A percentile compares a stretch with the other conserved stretches of the same genome.
Evolutionary conservation across 2,329 filamentous ascomycete species (phyloP).

Genomic region (Nemania sp.): DNA sequence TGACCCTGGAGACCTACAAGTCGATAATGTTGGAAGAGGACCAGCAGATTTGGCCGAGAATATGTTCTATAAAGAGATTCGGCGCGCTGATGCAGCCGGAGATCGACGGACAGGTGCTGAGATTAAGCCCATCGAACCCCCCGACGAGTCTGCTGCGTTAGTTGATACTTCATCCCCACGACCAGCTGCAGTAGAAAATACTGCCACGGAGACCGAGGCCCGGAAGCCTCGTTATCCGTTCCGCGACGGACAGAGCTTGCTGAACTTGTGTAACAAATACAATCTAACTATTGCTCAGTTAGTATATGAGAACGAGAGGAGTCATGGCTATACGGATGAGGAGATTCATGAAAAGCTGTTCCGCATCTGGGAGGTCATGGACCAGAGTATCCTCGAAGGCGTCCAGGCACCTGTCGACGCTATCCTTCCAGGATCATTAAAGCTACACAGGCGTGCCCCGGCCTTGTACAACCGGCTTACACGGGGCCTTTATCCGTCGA

Average conservation of each 20-base stretch:
- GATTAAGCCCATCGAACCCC: conserved; percentile 42
- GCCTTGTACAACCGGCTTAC: conserved; percentile 50
- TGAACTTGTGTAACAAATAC: conserved; percentile 52
- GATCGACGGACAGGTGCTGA: conserved; percentile 50
- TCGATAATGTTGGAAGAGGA: conserved; percentile 37
- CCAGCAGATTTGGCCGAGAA: conserved; percentile 55
- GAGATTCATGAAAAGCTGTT: conserved; percentile 52
- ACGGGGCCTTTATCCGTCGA: conserved; percentile 49
- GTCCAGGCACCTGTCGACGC: conserved; percentile 49
- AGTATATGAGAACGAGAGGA: conserved; percentile 57
- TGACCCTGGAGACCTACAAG: conserved; percentile 31
- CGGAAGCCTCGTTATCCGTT: conserved; percentile 51
- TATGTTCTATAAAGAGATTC: conserved; percentile 56
- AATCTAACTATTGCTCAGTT: conserved; percentile 56
- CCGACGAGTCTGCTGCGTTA: conserved; percentile 24
- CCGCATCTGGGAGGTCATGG: conserved; percentile 57
- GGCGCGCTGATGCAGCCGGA: conserved; percentile 50
- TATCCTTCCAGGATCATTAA: conserved; percentile 51
- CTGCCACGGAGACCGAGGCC: conserved; percentile 12
- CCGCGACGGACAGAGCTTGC: conserved; percentile 49
- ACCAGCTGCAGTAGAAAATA: conserved; percentile 22
- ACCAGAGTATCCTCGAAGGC: conserved; percentile 53
- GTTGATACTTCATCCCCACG: conserved; percentile 10
- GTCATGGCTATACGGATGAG: conserved; percentile 53
- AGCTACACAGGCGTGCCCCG: conserved; percentile 51